These are phyloP conservation scores for Aureobasidium uvarum DNA, from an alignment of 2,329 filamentous ascomycete species.

Conservation along the genomic window DNA sequence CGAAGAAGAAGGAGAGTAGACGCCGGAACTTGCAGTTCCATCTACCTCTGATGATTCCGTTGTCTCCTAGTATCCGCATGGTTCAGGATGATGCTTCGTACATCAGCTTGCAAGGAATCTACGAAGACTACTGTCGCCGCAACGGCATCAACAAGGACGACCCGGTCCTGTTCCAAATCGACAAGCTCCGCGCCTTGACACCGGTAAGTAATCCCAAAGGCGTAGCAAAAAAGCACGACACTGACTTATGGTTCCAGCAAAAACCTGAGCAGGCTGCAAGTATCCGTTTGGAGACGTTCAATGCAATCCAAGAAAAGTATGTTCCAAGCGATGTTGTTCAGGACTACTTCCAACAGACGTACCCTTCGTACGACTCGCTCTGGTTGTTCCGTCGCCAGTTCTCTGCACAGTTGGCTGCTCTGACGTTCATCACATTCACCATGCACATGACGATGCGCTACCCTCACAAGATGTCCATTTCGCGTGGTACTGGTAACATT, in stretches of 20 bases:
- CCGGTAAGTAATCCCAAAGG: conserved; percentile 29
- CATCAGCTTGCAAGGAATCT: conserved; percentile 89
- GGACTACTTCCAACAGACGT: conserved; percentile 85
- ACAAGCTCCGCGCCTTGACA: conserved; percentile 74
- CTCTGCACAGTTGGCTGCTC: conserved; percentile 87
- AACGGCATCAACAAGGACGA: conserved; percentile 91
- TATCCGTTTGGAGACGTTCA: conserved; percentile 75
- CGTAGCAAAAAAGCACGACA: not conserved
- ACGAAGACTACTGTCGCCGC: conserved; percentile 91
- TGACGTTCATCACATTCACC: conserved; percentile 98
- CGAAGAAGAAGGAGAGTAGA: conserved; percentile 91
- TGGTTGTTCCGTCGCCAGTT: conserved; percentile 98
- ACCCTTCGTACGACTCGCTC: conserved; percentile 88
- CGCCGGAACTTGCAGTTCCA: conserved; percentile 95
- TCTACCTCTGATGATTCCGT: conserved; percentile 88
- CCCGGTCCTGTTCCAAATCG: conserved; percentile 90
- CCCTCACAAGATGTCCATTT: conserved; percentile 92
- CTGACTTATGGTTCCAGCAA: conserved; percentile 51
- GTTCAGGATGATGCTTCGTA: conserved; percentile 95
- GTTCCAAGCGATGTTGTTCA: conserved; percentile 79
- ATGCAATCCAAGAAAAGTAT: conserved; percentile 90
- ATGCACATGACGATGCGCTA: conserved; percentile 96
- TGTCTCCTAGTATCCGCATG: conserved; percentile 91
- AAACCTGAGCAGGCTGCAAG: conserved; percentile 58
- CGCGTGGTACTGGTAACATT: conserved; percentile 81